phyloP scores from a whole-genome alignment of 441 rosid genomes.

The Erodium moschatum region DNA sequence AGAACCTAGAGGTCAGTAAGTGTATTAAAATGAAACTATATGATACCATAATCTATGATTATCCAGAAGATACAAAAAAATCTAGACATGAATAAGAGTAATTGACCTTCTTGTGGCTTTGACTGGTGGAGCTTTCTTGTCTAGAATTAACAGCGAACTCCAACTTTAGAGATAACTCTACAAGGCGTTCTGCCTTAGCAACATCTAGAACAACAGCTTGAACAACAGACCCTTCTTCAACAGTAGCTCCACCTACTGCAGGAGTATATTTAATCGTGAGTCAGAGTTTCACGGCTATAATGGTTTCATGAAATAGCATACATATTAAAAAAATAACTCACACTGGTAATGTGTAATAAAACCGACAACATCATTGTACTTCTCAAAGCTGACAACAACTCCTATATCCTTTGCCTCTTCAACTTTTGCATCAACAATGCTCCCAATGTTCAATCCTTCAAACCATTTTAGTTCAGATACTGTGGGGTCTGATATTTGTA shows the following conservation, averaged over 20 bases:
- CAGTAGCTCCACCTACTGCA: conserved; percentile 57
- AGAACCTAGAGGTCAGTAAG: neutral
- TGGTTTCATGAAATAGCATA: conserved; percentile 1
- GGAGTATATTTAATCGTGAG: conserved; percentile 16
- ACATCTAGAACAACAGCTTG: conserved; percentile 76
- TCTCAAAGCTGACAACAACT: conserved; percentile 62
- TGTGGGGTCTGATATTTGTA: conserved; percentile 40
- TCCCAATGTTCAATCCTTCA: conserved; percentile 64
- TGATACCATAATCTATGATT: neutral
- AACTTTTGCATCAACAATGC: conserved; percentile 58
- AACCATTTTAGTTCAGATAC: conserved; percentile 51
- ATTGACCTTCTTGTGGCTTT: conserved; percentile 50
- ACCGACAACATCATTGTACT: conserved; percentile 58
- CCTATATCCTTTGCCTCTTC: conserved; percentile 75
- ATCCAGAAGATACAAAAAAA: neutral
- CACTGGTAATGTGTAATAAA: conserved; percentile 74
- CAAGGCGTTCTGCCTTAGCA: conserved; percentile 66
- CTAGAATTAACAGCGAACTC: conserved; percentile 43
- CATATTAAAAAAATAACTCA: conserved; percentile 31
- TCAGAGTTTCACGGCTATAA: conserved; percentile 15
- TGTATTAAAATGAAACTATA: neutral
- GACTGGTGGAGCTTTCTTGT: conserved; percentile 33
- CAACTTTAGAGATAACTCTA: conserved; percentile 78
- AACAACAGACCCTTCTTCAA: conserved; percentile 53
- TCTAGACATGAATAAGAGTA: conserved; percentile 12